Conservation (phyloP, 2,329 filamentous ascomycete genomes). For the Pleurostoma richardsiae region DNA sequence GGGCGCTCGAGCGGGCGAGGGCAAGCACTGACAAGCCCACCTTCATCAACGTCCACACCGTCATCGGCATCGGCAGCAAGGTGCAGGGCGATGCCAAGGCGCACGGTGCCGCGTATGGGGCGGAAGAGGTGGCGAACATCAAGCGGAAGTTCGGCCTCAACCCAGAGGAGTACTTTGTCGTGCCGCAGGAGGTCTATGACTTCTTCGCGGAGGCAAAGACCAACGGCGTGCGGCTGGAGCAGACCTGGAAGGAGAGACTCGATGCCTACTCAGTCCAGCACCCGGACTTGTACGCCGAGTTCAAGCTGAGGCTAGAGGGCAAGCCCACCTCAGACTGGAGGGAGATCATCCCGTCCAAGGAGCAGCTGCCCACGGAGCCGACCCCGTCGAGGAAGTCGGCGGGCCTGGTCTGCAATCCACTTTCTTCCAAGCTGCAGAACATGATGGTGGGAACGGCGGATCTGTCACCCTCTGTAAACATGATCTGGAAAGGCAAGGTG, state of each 20-base stretch:
- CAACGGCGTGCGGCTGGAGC: constrained; percentile 38
- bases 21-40: constrained; percentile 37
- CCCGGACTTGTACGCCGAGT: constrained; percentile 28
- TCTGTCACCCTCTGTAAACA: constrained; percentile 40
- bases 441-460: constrained; percentile 44
- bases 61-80: constrained; percentile 47
- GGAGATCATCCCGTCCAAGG: constrained; percentile 36
- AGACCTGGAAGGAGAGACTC: constrained; percentile 39
- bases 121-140: constrained; percentile 45
- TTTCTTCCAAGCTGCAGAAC: constrained; percentile 31
- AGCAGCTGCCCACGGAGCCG: constrained; percentile 37
- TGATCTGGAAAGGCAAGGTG: constrained; percentile 43
- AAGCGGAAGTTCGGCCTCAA: constrained; percentile 46
- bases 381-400: constrained; percentile 44
- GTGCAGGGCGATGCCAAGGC: constrained; percentile 43
- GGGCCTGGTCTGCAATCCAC: constrained; percentile 41
- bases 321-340: constrained; percentile 43
- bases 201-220: constrained; percentile 46
- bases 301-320: constrained; percentile 40
- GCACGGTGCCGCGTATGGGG: constrained; percentile 52
- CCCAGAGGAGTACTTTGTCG: constrained; percentile 38
- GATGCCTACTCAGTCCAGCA: constrained; percentile 9
- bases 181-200: constrained; percentile 37
- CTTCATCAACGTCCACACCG: constrained; percentile 52
- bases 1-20: constrained; percentile 36